Evolutionary conservation across 2,329 filamentous ascomycete species (phyloP), one percentile per base, ranked within the genome.

Genomic region (Hymenoscyphus salicellus): DNA sequence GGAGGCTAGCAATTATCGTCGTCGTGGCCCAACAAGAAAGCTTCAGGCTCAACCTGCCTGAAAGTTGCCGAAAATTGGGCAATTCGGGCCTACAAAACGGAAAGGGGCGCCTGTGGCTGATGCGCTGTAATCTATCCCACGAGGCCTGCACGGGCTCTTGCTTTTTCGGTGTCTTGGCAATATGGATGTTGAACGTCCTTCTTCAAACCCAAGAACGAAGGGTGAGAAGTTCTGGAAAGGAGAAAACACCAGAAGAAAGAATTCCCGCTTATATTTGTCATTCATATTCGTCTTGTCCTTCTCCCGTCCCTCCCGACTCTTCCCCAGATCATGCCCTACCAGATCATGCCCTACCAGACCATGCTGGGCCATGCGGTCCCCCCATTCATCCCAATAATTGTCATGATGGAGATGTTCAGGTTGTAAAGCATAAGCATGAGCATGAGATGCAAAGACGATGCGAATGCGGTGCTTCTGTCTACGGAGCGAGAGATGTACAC

Each of bases 261-360:
- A 4, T 38, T 38, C 43, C 43, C 11, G 43, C 5, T 49, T 49
- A 49, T 49, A 49, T 23, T 49, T 23, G n/a, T 20, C 20, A 26
- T 43, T 43, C 41, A n/a, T 52, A 20, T 52, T 52, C 46, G 28
- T 56, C 55, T 17, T 56, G 55, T 56, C 52, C 49, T 55, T 14
- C 28, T 17, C 26, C 11, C 26, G 26, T 17, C 8, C 20, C 20
- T 23, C 20, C 23, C 20, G 43, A 23, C 43, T 23, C 43, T 43
- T 43, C n/a, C 41, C 43, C 43, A 20, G 20, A 23, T 23, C 4
- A 23, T 23, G 43, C 8, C n/a, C 10, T 46, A 33, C n/a, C 41
- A 41, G 16, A n/a, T 14, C 17, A 20, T 20, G 1, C n/a, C n/a
- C n/a, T n/a, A n/a, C 1, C 41, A n/a, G 4, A n/a, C 16, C 5